A percentile compares a stretch with the other conserved stretches of the same genome.
Conservation (phyloP, 1,284 basidiomycete species). For the Veloporphyrellus conicus region DNA sequence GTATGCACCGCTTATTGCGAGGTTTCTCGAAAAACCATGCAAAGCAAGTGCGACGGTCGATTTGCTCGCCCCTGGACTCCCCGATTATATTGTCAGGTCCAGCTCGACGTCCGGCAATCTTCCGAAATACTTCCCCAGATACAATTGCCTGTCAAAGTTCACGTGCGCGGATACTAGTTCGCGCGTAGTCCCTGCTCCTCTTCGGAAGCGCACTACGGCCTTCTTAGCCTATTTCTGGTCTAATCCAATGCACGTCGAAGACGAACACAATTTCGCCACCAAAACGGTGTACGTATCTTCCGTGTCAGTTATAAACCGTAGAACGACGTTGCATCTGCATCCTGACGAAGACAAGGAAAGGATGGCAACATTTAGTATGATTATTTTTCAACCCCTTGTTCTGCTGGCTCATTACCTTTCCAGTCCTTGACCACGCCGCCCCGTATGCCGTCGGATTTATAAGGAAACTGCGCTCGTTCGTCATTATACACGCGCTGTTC, state of each 20-base stretch:
- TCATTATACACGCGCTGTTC: constrained; percentile 24
- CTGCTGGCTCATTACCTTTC: not conserved
- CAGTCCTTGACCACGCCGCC: constrained; percentile 16
- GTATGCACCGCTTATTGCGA: constrained; percentile 13
- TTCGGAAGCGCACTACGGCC: constrained; percentile 1
- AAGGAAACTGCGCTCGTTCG: constrained; percentile 16
- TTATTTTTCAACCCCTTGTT: not conserved
- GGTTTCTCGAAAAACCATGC: constrained; percentile 12
- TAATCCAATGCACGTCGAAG: constrained; percentile 1
- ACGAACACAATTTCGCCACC: not conserved
- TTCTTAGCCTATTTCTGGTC: constrained; percentile 1
- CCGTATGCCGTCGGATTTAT: constrained; percentile 20
- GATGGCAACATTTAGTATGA: constrained; percentile 21
- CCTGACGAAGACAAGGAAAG: constrained; percentile 10
- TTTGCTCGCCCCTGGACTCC: constrained; percentile 23
- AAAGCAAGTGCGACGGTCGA: constrained; percentile 5
- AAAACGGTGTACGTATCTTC: not conserved
- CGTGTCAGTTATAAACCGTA: not conserved
- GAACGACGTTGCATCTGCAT: not conserved
- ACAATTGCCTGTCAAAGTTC: constrained; percentile 1
- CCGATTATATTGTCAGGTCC: constrained; percentile 12
- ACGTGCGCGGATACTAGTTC: not conserved
- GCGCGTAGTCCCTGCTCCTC: not conserved
- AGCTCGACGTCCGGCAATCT: constrained; percentile 21
- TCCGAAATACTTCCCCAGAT: constrained; percentile 10